Evolutionary conservation across 2,329 filamentous ascomycete genomes (phyloP).

Genomic region (Diaporthe nobilis): DNA sequence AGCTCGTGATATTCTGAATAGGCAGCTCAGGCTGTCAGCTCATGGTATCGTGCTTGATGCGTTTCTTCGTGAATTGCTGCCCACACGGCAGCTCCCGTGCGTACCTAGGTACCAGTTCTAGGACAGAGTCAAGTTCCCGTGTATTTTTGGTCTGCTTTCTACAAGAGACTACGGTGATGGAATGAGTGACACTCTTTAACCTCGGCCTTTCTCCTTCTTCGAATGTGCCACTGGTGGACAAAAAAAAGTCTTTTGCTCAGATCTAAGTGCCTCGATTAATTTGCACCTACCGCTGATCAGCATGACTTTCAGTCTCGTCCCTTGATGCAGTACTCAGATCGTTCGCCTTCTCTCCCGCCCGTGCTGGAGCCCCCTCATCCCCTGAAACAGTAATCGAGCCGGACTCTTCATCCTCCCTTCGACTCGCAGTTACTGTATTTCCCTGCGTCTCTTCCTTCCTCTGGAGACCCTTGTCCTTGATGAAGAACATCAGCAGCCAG

Average conservation of each 20-base stretch:
- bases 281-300: neutral
- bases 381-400: slow-evolving; percentile 10
- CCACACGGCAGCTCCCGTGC: neutral
- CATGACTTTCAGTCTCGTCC: neutral
- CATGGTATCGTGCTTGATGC: neutral
- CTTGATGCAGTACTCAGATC: neutral
- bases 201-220: neutral
- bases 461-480: slow-evolving; percentile 39
- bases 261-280: neutral
- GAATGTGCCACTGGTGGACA: neutral
- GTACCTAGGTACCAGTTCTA: no score
- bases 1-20: neutral
- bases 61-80: neutral
- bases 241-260: neutral
- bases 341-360: neutral
- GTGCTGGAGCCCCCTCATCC: slow-evolving; percentile 3
- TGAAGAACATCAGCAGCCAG: slow-evolving; percentile 38
- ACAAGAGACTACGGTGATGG: neutral
- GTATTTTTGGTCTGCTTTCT: neutral
- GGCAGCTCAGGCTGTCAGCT: neutral
- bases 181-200: neutral
- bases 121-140: neutral
- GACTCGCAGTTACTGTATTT: neutral
- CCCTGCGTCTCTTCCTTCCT: slow-evolving; percentile 37
- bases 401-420: slow-evolving; percentile 12